Evolutionary conservation across 2,329 filamentous ascomycete genomes (phyloP), one percentile per base, ranked within the genome.

Genomic region (Colletotrichum sojae): DNA sequence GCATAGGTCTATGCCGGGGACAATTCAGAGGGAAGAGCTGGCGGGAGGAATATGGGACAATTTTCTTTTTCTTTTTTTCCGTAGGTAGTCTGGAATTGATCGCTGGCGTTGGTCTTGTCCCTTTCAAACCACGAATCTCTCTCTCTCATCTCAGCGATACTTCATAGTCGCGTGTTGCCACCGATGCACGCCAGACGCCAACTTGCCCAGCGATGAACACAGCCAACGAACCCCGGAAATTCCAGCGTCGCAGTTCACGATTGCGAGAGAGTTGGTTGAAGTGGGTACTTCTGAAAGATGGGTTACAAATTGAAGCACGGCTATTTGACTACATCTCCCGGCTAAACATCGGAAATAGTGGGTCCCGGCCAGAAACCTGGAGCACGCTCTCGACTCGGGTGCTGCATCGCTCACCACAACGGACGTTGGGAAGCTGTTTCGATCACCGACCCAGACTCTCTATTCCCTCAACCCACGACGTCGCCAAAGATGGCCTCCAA

Each of bases 401-500:
- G 49, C 51, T 36, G 55, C 18, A 56, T 45, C 55, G 56, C 63
- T 69, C 72, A 71, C 59, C 56, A 48, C 58, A 36, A 36, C 27
- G 27, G 27, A 31, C 8, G 31, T 36, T 36, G 31, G 31, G 31
- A 36, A 36, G 31, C 31, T 36, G 31, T 36, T 10, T 36, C 67
- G 67, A 49, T 55, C 67, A 69, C 57, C 64, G 54, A 68, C 48
- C 46, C 22, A 25, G 49, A 62, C 20, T n/a, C 31, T 40, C 31
- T 18, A 27, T 27, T 45, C 43, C 27, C 51, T 65, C 72, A 61
- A 64, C 57, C 70, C 52, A 55, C 55, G 56, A 67, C 62, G 55
- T 69, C 76, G 79, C 76, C 80, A 8, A 84, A 75, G 71, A 91
- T 91, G 89, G 88, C 87, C 75, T 87, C 88, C 74, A 89, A 90